phyloP scores from a whole-genome alignment of 2,329 filamentous ascomycete species.

The Neopestalotiopsis rosae region DNA sequence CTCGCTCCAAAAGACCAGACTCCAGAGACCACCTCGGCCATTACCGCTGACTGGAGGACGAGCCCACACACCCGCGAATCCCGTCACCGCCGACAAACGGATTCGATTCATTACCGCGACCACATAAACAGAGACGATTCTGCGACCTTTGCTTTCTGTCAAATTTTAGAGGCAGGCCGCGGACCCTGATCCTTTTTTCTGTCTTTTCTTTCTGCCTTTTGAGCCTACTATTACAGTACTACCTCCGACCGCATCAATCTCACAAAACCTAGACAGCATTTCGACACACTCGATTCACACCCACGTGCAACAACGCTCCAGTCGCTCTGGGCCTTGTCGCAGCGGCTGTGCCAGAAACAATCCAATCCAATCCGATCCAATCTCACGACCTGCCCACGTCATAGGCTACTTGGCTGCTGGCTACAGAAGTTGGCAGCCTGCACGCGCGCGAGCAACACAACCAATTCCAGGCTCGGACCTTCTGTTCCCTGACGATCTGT shows the following conservation, averaged over 20 bases:
- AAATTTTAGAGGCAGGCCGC: not conserved
- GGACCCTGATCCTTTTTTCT: not conserved
- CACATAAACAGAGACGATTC: slow-evolving; percentile 7
- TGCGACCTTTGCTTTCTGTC: not conserved
- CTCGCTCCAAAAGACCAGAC: not conserved
- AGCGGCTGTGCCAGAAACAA: slow-evolving; percentile 7
- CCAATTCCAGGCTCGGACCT: slow-evolving; percentile 10
- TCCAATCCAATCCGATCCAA: no score
- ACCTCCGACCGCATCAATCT: not conserved
- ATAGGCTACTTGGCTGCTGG: slow-evolving; percentile 11
- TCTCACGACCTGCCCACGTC: slow-evolving; percentile 14
- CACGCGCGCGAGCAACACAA: not conserved
- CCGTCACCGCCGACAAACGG: not conserved
- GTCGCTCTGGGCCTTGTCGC: not conserved
- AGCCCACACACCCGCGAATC: not conserved
- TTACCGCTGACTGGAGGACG: not conserved
- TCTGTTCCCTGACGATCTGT: slow-evolving; percentile 15
- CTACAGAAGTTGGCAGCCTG: slow-evolving; percentile 12
- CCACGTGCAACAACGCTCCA: not conserved
- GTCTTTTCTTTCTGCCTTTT: not conserved
- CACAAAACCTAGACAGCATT: slow-evolving; percentile 1
- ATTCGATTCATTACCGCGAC: not conserved
- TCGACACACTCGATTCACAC: slow-evolving; percentile 4
- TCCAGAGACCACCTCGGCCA: not conserved
- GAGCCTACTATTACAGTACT: not conserved